Percentiles rank a stretch among this genome's conserved stretches.
phyloP scores from a whole-genome alignment of 164 flowering plant species.

The Chimonanthus praecox region DNA sequence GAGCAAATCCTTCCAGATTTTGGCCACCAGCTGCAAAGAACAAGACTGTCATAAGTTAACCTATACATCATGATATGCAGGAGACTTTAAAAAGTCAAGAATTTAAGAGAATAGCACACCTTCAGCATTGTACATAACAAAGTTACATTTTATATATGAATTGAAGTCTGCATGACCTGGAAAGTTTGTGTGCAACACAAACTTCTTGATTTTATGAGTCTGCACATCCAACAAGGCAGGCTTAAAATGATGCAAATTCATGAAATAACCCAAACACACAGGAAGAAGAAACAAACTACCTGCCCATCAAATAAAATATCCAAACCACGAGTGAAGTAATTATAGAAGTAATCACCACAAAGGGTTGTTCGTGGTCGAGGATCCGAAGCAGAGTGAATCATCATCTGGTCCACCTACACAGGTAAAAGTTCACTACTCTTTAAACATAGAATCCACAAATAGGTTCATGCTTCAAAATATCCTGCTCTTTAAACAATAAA shows the following conservation, averaged over 20 bases:
- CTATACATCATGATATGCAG: neutral
- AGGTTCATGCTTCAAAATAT: neutral
- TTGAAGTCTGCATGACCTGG: constrained; percentile 98
- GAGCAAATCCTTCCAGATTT: constrained; percentile 40
- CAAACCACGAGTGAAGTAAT: constrained; percentile 86
- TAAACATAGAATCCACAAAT: neutral
- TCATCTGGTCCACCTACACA: constrained; percentile 94
- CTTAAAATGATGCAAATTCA: constrained; percentile 2
- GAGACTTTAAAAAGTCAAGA: neutral
- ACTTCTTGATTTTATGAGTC: constrained; percentile 94
- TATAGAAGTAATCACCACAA: constrained; percentile 94
- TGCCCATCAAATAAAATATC: constrained; percentile 97
- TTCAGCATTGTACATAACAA: constrained; percentile 54
- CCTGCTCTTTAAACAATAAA: too few species aligned
- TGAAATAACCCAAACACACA: neutral
- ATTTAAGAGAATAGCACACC: constrained; percentile 17
- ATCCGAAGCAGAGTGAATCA: constrained; percentile 94
- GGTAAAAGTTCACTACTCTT: constrained; percentile 4
- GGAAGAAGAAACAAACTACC: constrained; percentile 33
- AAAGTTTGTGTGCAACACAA: constrained; percentile 90
- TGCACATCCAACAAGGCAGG: constrained; percentile 33
- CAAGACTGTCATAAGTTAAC: constrained; percentile 1
- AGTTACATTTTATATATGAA: constrained; percentile 94
- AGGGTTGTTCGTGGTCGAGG: constrained; percentile 86
- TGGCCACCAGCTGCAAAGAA: constrained; percentile 43